These are phyloP conservation scores for Kwoniella pini DNA, from an alignment of 768 basidiomycete species.

Conservation along the genomic window DNA sequence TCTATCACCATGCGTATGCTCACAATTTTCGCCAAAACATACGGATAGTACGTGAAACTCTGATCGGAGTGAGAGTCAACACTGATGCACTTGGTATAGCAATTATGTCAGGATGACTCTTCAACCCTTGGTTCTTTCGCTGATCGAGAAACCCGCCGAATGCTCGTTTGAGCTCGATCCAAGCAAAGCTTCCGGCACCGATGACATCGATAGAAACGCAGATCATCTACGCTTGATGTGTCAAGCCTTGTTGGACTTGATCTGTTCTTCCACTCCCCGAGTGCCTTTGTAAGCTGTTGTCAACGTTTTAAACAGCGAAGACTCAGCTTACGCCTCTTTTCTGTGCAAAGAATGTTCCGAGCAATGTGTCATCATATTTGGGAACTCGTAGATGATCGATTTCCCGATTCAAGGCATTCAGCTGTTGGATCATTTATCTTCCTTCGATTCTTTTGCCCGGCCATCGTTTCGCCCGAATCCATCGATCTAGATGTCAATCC, in stretches of 20 bases:
- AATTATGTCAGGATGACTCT: slow-evolving; percentile 81
- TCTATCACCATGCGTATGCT: slow-evolving; percentile 83
- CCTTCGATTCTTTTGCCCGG: slow-evolving; percentile 89
- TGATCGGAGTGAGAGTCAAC: not conserved
- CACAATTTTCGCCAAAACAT: slow-evolving; percentile 80
- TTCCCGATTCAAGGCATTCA: slow-evolving; percentile 52
- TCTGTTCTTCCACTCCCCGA: slow-evolving; percentile 68
- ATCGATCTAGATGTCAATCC: slow-evolving; percentile 76
- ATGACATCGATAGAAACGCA: slow-evolving; percentile 69
- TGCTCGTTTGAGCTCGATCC: slow-evolving; percentile 80
- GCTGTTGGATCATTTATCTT: slow-evolving; percentile 74
- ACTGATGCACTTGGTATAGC: slow-evolving; percentile 21
- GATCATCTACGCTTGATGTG: slow-evolving; percentile 72
- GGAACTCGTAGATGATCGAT: slow-evolving; percentile 46
- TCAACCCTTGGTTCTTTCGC: slow-evolving; percentile 71
- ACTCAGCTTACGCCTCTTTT: no score
- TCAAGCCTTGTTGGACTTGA: slow-evolving; percentile 71
- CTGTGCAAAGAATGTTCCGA: slow-evolving; percentile 30
- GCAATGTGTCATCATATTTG: slow-evolving; percentile 64
- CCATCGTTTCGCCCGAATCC: slow-evolving; percentile 78
- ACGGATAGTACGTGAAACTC: slow-evolving; percentile 65
- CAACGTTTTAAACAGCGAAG: not conserved
- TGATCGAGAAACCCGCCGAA: slow-evolving; percentile 70
- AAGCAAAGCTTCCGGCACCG: slow-evolving; percentile 56
- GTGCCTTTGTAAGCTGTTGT: slow-evolving; percentile 68